These are phyloP conservation scores for Leishmania aethiopica DNA, from an alignment of 208 protist species.

Conservation along the genomic window DNA sequence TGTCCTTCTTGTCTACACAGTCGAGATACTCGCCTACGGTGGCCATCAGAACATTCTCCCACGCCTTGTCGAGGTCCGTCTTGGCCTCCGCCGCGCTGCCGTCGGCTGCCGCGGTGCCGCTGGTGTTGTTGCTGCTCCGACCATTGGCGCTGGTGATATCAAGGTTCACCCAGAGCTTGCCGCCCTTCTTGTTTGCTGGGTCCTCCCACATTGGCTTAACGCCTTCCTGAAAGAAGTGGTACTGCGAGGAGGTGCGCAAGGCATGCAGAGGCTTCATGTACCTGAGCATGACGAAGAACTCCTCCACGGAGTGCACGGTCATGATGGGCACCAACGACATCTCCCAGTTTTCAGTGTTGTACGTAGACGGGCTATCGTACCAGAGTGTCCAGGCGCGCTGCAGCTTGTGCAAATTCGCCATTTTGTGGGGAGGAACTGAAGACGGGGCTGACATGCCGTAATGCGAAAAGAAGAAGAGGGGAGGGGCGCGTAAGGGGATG, in stretches of 20 bases:
- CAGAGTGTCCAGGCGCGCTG: conserved; percentile 81
- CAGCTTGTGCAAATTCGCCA: conserved; percentile 44
- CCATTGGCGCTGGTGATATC: conserved; percentile 36
- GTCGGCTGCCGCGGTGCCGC: conserved; percentile 6
- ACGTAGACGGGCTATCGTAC: conserved; percentile 87
- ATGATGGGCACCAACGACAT: conserved; percentile 76
- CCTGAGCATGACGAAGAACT: conserved; percentile 86
- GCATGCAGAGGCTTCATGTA: conserved; percentile 87
- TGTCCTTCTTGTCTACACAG: conserved; percentile 32
- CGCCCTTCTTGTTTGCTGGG: conserved; percentile 84
- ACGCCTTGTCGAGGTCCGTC: conserved; percentile 67
- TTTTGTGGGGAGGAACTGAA: conserved; percentile 1
- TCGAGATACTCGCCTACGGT: conserved; percentile 84
- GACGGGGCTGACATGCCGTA: conserved; percentile 1
- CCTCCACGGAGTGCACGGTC: conserved; percentile 83
- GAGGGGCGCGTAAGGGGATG: neutral
- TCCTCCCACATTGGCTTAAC: conserved; percentile 94
- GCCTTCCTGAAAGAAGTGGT: conserved; percentile 91
- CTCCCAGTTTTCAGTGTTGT: conserved; percentile 80
- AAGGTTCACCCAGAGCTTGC: conserved; percentile 71
- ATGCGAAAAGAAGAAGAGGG: neutral
- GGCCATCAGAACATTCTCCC: conserved; percentile 82
- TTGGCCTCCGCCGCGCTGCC: conserved; percentile 32
- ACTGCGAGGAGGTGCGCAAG: conserved; percentile 80
- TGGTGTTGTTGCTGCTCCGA: conserved; percentile 30